Percentiles rank a stretch among this genome's conserved stretches.
Conservation (phyloP, 2,329 filamentous ascomycete species). For the Colletotrichum filicis region DNA sequence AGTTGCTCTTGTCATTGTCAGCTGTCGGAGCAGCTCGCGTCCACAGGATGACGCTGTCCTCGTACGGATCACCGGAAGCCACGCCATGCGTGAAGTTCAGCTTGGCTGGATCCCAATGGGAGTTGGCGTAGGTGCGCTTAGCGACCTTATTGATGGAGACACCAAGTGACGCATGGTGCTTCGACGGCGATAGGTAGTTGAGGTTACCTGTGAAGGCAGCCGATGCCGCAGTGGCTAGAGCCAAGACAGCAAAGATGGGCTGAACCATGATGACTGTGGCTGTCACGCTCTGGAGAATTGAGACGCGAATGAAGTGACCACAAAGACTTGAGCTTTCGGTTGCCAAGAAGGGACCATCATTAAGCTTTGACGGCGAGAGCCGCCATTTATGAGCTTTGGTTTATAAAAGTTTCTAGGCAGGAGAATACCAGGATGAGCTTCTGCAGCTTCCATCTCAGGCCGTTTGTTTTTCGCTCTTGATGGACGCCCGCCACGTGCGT, state of each 20-base stretch:
- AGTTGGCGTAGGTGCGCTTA: conserved; percentile 60
- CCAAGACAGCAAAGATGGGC: background rate
- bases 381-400: background rate
- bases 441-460: background rate
- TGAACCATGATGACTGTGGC: conserved; percentile 10
- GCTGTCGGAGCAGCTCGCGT: conserved; percentile 57
- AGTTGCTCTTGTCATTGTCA: conserved; percentile 58
- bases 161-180: conserved; percentile 70
- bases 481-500: background rate
- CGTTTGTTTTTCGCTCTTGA: background rate
- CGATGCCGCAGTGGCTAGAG: conserved; percentile 6
- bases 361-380: background rate
- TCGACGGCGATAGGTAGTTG: conserved; percentile 76
- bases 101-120: conserved; percentile 53
- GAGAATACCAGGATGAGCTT: background rate
- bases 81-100: conserved; percentile 75
- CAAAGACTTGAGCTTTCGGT: too few species aligned
- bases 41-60: conserved; percentile 69
- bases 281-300: background rate
- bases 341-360: background rate
- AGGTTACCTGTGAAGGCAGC: conserved; percentile 57
- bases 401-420: too few species aligned
- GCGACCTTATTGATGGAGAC: conserved; percentile 72
- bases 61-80: conserved; percentile 59
- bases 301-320: too few species aligned